Conservation (phyloP, 2,329 filamentous ascomycete species). For the Arthroderma sp. region DNA sequence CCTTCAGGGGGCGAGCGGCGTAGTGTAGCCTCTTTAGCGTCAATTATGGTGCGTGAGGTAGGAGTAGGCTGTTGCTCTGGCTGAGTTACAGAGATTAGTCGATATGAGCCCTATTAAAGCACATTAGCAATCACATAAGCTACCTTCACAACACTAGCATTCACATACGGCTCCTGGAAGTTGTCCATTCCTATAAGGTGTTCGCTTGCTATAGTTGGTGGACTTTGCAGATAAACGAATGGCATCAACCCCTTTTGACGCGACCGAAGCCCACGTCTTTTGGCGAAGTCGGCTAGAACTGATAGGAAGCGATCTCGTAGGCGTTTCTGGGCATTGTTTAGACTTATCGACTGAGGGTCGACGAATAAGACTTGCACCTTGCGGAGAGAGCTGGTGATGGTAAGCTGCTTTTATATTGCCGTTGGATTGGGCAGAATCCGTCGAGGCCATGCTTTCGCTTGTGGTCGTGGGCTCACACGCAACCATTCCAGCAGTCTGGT, state of each 20-base stretch:
- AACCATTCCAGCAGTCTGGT: background rate
- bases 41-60: slow-evolving; percentile 6
- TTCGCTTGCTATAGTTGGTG: slow-evolving; percentile 6
- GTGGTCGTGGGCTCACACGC: background rate
- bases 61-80: background rate
- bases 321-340: slow-evolving; percentile 7
- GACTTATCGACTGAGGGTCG: background rate
- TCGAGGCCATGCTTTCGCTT: background rate
- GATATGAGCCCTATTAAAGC: background rate
- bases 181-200: background rate
- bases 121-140: background rate
- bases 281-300: slow-evolving; percentile 4
- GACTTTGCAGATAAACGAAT: slow-evolving; percentile 9
- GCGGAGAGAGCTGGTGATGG: background rate
- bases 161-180: background rate
- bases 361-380: background rate
- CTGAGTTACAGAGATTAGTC: background rate
- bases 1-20: background rate
- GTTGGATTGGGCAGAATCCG: background rate
- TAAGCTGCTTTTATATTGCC: background rate
- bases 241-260: slow-evolving; percentile 12
- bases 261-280: slow-evolving; percentile 12
- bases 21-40: slow-evolving; percentile 7
- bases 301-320: slow-evolving; percentile 4
- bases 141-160: background rate